Conservation (phyloP, 495 filamentous ascomycete genomes). For the Neurospora sp. region DNA sequence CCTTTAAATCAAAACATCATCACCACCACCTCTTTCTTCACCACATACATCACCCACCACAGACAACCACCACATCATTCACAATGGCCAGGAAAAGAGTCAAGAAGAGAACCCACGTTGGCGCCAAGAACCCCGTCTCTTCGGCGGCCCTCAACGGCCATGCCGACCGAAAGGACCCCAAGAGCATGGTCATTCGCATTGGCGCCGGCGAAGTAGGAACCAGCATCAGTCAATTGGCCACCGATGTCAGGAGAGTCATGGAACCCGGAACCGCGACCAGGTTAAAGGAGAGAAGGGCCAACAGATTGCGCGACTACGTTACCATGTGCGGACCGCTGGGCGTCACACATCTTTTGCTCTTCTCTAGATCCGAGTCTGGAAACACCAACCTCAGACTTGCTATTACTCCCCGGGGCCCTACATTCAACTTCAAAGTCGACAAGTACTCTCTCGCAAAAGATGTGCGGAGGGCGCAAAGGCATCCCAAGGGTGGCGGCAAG, state of each 20-base stretch:
- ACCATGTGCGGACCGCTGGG: constrained; percentile 93
- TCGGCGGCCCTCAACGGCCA: constrained; percentile 26
- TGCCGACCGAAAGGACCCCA: constrained; percentile 54
- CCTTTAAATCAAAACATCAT: background rate
- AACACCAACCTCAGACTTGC: constrained; percentile 90
- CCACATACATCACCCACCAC: background rate
- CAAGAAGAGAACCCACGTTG: constrained; percentile 83
- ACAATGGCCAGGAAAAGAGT: constrained; percentile 71
- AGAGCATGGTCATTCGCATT: constrained; percentile 97
- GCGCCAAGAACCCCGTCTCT: constrained; percentile 49
- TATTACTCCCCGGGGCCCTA: constrained; percentile 82
- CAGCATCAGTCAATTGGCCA: constrained; percentile 82
- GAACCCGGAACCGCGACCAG: constrained; percentile 86
- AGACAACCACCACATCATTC: background rate
- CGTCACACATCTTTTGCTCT: constrained; percentile 88
- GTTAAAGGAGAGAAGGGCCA: constrained; percentile 79
- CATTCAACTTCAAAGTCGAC: constrained; percentile 90
- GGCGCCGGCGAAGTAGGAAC: constrained; percentile 89
- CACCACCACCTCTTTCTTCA: background rate
- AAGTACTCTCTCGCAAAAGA: constrained; percentile 92
- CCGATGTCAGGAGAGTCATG: constrained; percentile 89
- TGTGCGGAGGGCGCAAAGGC: constrained; percentile 67
- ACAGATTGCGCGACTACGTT: constrained; percentile 84
- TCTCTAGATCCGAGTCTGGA: constrained; percentile 79
- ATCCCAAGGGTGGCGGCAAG: constrained; percentile 69